Conservation (phyloP, 2,329 filamentous ascomycete species). For the Zymoseptoria tritici region DNA sequence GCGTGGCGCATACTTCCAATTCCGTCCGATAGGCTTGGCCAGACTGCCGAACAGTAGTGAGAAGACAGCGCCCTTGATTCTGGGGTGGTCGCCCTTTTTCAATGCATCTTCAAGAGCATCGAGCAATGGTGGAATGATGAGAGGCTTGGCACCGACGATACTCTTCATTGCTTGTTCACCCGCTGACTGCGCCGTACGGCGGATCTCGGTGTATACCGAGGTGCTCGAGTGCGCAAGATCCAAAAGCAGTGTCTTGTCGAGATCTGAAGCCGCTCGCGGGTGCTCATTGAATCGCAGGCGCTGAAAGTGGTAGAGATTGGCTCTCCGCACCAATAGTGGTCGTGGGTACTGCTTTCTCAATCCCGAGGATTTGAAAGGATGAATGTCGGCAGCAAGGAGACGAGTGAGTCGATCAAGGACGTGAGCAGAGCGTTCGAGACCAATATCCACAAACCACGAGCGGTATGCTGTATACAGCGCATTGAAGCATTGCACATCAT, state of each 20-base stretch:
- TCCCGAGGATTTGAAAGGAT: slow-evolving; percentile 90
- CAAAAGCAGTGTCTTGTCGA: slow-evolving; percentile 76
- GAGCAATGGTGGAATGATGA: slow-evolving; percentile 85
- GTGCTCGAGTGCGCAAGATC: slow-evolving; percentile 86
- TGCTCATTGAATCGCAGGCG: slow-evolving; percentile 90
- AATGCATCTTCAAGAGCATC: slow-evolving; percentile 71
- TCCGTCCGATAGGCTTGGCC: slow-evolving; percentile 75
- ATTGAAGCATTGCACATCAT: slow-evolving; percentile 93
- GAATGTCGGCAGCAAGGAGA: slow-evolving; percentile 77
- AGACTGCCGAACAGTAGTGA: slow-evolving; percentile 83
- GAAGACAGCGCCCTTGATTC: slow-evolving; percentile 92
- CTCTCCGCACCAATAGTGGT: slow-evolving; percentile 82
- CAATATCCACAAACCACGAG: slow-evolving; percentile 96
- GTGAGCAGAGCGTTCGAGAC: slow-evolving; percentile 90
- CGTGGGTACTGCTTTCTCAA: slow-evolving; percentile 87
- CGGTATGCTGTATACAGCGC: slow-evolving; percentile 85
- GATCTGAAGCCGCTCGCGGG: slow-evolving; percentile 76
- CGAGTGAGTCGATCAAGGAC: slow-evolving; percentile 80
- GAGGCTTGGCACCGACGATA: slow-evolving; percentile 74
- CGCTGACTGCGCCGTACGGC: slow-evolving; percentile 85
- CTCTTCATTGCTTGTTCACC: slow-evolving; percentile 90
- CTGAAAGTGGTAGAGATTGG: slow-evolving; percentile 89
- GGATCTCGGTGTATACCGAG: slow-evolving; percentile 88
- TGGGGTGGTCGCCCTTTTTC: slow-evolving; percentile 71
- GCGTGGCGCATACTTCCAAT: slow-evolving; percentile 93